Evolutionary conservation across 2,329 filamentous ascomycete species (phyloP).

Genomic region (Triangularia setosa): DNA sequence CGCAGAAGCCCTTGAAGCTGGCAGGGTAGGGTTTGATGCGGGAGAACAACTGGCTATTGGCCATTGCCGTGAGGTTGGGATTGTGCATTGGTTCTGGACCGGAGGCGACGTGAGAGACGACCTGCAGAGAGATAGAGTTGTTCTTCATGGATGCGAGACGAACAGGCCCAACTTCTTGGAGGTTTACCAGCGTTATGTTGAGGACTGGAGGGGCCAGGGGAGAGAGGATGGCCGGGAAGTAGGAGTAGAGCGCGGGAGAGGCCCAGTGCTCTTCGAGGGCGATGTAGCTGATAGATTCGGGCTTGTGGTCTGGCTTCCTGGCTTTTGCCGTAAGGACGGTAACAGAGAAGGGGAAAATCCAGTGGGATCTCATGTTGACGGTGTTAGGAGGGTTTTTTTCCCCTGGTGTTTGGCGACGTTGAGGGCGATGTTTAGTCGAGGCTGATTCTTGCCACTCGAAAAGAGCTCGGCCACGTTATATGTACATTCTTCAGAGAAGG

Average conservation of each 20-base stretch:
- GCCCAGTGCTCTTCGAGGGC: not conserved
- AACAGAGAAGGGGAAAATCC: not conserved
- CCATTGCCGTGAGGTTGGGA: constrained; percentile 2
- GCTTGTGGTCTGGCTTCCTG: not conserved
- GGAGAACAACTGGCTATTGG: constrained; percentile 26
- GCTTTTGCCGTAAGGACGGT: not conserved
- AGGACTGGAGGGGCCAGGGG: not conserved
- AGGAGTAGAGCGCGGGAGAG: not conserved
- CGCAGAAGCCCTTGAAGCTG: constrained; percentile 29
- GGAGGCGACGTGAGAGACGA: not conserved
- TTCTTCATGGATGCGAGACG: not conserved
- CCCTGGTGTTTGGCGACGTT: too few species aligned
- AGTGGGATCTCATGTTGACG: not conserved
- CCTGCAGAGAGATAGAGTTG: not conserved
- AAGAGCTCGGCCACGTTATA: not conserved
- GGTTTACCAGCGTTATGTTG: not conserved
- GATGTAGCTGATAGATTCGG: not conserved
- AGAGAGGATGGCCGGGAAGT: not conserved
- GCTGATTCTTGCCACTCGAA: not conserved
- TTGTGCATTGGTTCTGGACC: not conserved
- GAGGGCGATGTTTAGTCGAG: too few species aligned
- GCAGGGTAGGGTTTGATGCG: constrained; percentile 14
- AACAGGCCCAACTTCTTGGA: not conserved
- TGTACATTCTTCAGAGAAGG: not conserved
- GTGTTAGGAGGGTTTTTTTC: not conserved